Evolutionary conservation across 495 filamentous ascomycete genomes (phyloP).

Genomic region (Parmelia sp.): DNA sequence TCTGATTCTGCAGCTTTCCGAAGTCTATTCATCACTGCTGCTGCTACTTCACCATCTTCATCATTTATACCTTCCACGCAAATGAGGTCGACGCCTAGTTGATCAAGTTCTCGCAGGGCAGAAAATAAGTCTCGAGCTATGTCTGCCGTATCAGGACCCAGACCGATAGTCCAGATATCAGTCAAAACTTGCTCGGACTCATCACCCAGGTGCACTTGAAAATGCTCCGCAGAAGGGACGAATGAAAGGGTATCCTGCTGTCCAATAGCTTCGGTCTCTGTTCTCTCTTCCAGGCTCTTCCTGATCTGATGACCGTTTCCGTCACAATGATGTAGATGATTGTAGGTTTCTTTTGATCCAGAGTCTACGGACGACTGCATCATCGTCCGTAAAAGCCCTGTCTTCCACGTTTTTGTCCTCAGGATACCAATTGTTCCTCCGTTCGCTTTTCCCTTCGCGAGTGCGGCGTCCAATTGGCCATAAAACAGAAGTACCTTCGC

Average conservation of each 20-base stretch:
- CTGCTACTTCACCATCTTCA: constrained; percentile 67
- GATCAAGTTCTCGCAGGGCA: constrained; percentile 77
- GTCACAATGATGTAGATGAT: not conserved
- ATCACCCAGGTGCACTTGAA: not conserved
- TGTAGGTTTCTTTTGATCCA: not conserved
- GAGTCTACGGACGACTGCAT: not conserved
- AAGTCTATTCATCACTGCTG: constrained; percentile 92
- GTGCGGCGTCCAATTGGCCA: constrained; percentile 17
- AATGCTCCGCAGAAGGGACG: not conserved
- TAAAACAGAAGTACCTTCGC: constrained; percentile 84
- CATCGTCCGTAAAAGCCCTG: constrained; percentile 5
- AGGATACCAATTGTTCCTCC: constrained; percentile 29
- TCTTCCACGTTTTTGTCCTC: constrained; percentile 34
- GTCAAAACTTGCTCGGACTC: not conserved
- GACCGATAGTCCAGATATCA: constrained; percentile 36
- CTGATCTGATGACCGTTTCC: not conserved
- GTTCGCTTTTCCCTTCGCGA: constrained; percentile 18
- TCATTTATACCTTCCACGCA: constrained; percentile 87
- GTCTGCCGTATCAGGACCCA: constrained; percentile 61
- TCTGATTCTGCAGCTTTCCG: constrained; percentile 71
- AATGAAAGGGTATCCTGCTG: not conserved
- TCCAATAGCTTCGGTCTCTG: not conserved
- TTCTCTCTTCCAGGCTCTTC: not conserved
- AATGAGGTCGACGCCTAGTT: constrained; percentile 71
- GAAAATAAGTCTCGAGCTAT: constrained; percentile 86